phyloP scores from a whole-genome alignment of 2,329 filamentous ascomycete species.

The Clarireedia homoeocarpa region DNA sequence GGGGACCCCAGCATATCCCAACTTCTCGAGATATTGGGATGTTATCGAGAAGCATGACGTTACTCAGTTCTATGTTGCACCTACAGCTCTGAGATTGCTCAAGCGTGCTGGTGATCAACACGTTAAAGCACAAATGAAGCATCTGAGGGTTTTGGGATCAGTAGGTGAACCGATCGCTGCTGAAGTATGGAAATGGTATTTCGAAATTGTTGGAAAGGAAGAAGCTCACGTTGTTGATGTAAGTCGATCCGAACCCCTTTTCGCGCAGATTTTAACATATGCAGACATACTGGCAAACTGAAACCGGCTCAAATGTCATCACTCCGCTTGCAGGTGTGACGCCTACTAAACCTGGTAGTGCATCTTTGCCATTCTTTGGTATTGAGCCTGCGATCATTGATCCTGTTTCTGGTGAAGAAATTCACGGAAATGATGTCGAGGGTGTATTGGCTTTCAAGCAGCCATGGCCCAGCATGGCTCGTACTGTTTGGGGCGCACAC shows the following conservation, averaged over 20 bases:
- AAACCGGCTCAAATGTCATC: conserved; percentile 95
- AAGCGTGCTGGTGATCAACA: conserved; percentile 94
- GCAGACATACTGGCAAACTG: conserved; percentile 99
- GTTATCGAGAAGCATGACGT: conserved; percentile 93
- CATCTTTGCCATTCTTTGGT: conserved; percentile 95
- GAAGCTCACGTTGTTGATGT: conserved; percentile 91
- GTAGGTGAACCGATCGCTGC: conserved; percentile 97
- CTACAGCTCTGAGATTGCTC: conserved; percentile 83
- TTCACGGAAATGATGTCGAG: conserved; percentile 93
- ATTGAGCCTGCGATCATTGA: conserved; percentile 98
- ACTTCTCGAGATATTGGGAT: conserved; percentile 98
- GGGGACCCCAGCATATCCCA: conserved; percentile 92
- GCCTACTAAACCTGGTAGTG: conserved; percentile 92
- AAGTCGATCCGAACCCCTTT: conserved; percentile 37
- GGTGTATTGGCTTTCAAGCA: conserved; percentile 67
- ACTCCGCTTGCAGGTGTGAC: conserved; percentile 88
- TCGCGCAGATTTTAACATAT: conserved; percentile 20
- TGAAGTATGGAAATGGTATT: conserved; percentile 99
- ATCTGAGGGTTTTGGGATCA: conserved; percentile 82
- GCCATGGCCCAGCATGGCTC: conserved; percentile 96
- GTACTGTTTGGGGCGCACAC: conserved; percentile 95
- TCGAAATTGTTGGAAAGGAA: conserved; percentile 87
- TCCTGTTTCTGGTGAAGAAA: conserved; percentile 87
- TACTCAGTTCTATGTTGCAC: conserved; percentile 97
- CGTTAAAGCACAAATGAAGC: conserved; percentile 82